Percentiles rank a stretch among this genome's conserved stretches.
Conservation (phyloP, 2,329 filamentous ascomycete genomes). For the Geosmithia morbida region DNA sequence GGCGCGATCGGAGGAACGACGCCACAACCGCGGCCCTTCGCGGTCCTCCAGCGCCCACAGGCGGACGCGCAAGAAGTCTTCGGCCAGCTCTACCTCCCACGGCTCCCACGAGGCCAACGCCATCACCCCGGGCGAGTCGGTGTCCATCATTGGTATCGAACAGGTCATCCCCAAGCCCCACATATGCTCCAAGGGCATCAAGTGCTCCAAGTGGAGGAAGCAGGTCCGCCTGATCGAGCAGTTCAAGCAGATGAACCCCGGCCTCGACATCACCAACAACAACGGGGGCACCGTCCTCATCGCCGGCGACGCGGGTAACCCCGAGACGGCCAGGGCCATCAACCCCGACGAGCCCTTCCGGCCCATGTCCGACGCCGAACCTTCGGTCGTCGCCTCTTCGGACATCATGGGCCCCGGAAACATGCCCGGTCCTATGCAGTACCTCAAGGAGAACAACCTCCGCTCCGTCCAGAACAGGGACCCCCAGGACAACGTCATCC, state of each 20-base stretch:
- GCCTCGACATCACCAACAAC: conserved; percentile 32
- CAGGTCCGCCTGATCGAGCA: conserved; percentile 65
- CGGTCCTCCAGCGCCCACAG: conserved; percentile 23
- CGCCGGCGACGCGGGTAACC: conserved; percentile 65
- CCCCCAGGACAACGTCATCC: conserved; percentile 83
- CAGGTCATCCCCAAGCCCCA: conserved; percentile 77
- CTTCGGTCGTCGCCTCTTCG: conserved; percentile 80
- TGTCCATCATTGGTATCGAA: conserved; percentile 86
- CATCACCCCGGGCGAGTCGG: conserved; percentile 67
- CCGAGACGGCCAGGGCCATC: conserved; percentile 44
- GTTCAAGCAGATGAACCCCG: conserved; percentile 62
- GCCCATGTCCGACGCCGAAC: conserved; percentile 60
- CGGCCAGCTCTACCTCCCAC: conserved; percentile 20
- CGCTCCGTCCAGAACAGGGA: conserved; percentile 57
- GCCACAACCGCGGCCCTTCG: conserved; percentile 14
- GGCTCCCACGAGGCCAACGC: conserved; percentile 26
- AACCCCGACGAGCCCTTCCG: conserved; percentile 42
- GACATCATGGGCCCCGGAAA: conserved; percentile 64
- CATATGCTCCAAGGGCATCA: conserved; percentile 72
- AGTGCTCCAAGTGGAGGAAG: conserved; percentile 69
- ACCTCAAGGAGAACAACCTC: conserved; percentile 61
- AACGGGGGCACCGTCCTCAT: conserved; percentile 58
- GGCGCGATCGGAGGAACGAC: conserved; percentile 28
- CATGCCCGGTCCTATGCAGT: conserved; percentile 44
- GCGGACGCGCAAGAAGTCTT: conserved; percentile 20